Evolutionary conservation across 441 rosid species (phyloP).

Genomic region (Populus trichocarpa): DNA sequence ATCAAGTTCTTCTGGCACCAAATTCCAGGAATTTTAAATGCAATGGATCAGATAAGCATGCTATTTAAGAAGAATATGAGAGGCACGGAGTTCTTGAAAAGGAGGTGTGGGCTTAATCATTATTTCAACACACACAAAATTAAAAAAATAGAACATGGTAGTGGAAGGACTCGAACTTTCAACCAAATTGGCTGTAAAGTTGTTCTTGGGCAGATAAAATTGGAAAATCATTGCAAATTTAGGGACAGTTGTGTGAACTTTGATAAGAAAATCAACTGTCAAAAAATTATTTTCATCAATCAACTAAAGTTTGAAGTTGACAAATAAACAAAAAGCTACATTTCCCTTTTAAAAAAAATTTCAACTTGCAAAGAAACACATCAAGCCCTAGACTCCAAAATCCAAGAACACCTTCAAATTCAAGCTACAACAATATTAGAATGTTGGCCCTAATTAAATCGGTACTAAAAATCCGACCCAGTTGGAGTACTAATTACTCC

Average conservation of each 20-base stretch:
- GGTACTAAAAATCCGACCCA: neutral
- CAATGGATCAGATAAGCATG: slow-evolving; percentile 8
- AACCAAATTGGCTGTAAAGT: neutral
- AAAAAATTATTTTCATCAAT: no score
- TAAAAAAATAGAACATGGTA: neutral
- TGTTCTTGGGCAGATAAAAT: neutral
- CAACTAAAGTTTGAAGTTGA: neutral
- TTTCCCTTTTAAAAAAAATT: neutral
- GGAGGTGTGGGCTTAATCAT: slow-evolving; percentile 2
- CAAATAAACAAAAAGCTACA: neutral
- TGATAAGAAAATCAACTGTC: no score
- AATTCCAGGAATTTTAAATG: neutral
- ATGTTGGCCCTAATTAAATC: neutral
- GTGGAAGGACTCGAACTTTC: neutral
- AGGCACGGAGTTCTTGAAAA: slow-evolving; percentile 6
- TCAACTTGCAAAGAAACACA: neutral
- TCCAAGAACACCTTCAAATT: neutral
- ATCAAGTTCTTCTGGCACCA: neutral
- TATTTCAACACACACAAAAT: neutral
- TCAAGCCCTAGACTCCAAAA: slow-evolving; percentile 2
- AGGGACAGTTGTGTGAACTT: neutral
- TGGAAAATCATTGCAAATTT: neutral
- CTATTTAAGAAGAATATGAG: neutral
- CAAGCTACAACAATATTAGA: neutral
- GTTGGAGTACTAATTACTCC: slow-evolving; percentile 6